Evolutionary conservation across 768 basidiomycete genomes (phyloP).

Genomic region (Phallus indusiatus): DNA sequence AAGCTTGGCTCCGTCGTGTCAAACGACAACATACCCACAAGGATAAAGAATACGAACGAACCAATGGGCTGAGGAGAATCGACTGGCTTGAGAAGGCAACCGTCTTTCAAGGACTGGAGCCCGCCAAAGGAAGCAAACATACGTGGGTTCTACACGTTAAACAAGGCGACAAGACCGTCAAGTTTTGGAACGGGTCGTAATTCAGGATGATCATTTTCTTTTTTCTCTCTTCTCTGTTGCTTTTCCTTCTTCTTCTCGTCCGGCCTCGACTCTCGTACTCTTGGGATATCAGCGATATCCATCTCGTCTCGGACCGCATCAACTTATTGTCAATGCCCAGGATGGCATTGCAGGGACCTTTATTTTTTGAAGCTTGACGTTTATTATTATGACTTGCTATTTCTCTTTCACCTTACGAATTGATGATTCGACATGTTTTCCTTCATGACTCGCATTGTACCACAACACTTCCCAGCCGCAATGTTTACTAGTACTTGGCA

Average conservation of each 20-base stretch:
- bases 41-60: constrained; percentile 5
- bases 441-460: not conserved
- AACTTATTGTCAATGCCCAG: not conserved
- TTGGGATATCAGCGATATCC: not conserved
- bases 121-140: not conserved
- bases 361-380: not conserved
- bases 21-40: constrained; percentile 4
- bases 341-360: not conserved
- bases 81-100: constrained; percentile 11
- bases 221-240: not conserved
- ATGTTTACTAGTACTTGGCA: too few relatives aligned
- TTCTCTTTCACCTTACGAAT: not conserved
- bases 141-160: constrained; percentile 8
- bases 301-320: not conserved
- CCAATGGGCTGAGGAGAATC: constrained; percentile 7
- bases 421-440: not conserved
- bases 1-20: constrained; percentile 8
- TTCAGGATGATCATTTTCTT: not conserved
- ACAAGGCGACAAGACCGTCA: constrained; percentile 7
- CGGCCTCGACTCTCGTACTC: not conserved
- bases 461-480: too few relatives aligned
- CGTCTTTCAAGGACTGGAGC: constrained; percentile 8
- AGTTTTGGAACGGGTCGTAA: constrained; percentile 5
- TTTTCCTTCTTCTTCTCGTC: not conserved
- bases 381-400: not conserved